phyloP scores from a whole-genome alignment of 768 basidiomycete species.

The Tricholoma sp. region DNA sequence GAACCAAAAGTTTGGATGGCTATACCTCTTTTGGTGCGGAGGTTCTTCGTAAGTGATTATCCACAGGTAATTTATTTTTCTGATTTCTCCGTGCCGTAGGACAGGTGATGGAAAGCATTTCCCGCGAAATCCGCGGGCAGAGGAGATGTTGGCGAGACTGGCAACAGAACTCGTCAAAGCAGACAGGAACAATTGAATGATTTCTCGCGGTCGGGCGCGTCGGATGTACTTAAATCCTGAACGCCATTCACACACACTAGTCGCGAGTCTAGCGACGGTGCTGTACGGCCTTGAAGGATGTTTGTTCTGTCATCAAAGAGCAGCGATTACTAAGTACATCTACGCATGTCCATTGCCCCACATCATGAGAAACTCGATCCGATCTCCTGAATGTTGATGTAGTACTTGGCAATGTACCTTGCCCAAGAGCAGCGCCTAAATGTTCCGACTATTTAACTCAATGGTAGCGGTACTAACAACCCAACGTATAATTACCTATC shows the following conservation, averaged over 20 bases:
- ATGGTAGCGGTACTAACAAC: too few relatives aligned
- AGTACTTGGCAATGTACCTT: too few relatives aligned
- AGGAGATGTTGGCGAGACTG: slow-evolving; percentile 60
- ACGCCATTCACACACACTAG: not conserved
- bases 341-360: too few relatives aligned
- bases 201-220: not conserved
- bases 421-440: too few relatives aligned
- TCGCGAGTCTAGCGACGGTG: too few relatives aligned
- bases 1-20: slow-evolving; percentile 46
- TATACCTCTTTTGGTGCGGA: slow-evolving; percentile 50
- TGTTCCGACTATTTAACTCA: too few relatives aligned
- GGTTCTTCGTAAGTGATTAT: slow-evolving; percentile 52
- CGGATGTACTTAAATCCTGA: not conserved
- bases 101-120: slow-evolving; percentile 65
- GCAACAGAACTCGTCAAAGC: slow-evolving; percentile 55
- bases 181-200: slow-evolving; percentile 36
- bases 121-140: slow-evolving; percentile 62
- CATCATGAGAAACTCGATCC: too few relatives aligned
- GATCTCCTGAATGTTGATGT: too few relatives aligned
- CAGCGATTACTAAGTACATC: too few relatives aligned
- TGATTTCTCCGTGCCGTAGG: slow-evolving; percentile 25
- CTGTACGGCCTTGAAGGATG: too few relatives aligned
- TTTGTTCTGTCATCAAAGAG: too few relatives aligned
- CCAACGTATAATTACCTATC: too few relatives aligned
- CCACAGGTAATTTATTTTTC: not conserved